phyloP scores from a whole-genome alignment of 176 grass and related monocot genomes.

The Lolium rigidum region DNA sequence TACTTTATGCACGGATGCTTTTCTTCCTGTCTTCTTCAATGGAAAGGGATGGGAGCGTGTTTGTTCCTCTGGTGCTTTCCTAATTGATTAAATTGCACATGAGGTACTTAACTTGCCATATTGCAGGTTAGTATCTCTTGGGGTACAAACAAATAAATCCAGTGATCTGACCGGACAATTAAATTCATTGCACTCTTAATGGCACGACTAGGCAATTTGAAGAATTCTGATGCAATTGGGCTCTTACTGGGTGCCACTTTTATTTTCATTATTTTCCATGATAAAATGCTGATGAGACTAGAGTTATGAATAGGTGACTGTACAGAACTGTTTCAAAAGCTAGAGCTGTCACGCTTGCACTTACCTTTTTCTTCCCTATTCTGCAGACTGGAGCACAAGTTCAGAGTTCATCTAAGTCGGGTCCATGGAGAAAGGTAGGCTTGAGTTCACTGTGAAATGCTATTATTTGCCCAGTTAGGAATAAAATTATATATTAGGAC shows the following conservation, averaged over 20 bases:
- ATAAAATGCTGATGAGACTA: constrained; percentile 17
- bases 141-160: constrained; percentile 1
- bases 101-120: not conserved
- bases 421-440: constrained; percentile 96
- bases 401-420: constrained; percentile 93
- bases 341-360: not conserved
- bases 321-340: constrained; percentile 30
- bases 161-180: not conserved
- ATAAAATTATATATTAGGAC: not conserved
- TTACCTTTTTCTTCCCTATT: constrained; percentile 46
- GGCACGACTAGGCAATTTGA: not conserved
- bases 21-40: not conserved
- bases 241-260: not conserved
- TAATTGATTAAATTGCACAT: constrained; percentile 9
- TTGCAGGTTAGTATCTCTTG: not conserved
- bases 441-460: constrained; percentile 19
- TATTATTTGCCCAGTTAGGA: constrained; percentile 14
- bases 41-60: constrained; percentile 10
- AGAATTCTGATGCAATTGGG: not conserved
- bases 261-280: constrained; percentile 28
- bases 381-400: constrained; percentile 66
- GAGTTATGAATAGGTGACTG: not conserved
- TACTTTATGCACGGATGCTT: constrained; percentile 10
- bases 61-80: constrained; percentile 24
- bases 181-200: not conserved